These are phyloP conservation scores for Monosporozyma aquatica DNA, from an alignment of 805 yeast genomes.

Conservation along the genomic window DNA sequence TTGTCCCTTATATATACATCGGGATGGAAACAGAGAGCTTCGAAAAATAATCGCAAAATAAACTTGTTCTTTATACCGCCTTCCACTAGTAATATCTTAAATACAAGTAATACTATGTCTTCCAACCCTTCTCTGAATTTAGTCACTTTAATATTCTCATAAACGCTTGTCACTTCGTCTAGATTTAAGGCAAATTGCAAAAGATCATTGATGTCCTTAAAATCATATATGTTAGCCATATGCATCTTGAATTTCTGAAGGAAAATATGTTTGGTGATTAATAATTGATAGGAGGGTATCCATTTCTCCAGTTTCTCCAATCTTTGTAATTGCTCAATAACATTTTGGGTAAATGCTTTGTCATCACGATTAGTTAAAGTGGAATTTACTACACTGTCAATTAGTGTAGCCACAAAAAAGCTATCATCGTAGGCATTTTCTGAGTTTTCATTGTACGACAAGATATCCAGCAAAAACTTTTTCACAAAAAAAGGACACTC, in stretches of 20 bases:
- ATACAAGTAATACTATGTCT: slow-evolving; percentile 57
- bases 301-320: slow-evolving; percentile 74
- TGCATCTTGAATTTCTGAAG: slow-evolving; percentile 57
- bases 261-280: slow-evolving; percentile 41
- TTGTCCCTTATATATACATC: slow-evolving; percentile 44
- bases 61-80: slow-evolving; percentile 69
- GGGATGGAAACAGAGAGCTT: slow-evolving; percentile 45
- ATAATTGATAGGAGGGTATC: slow-evolving; percentile 59
- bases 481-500: slow-evolving; percentile 52
- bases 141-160: slow-evolving; percentile 3
- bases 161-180: neutral
- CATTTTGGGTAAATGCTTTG: slow-evolving; percentile 36
- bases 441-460: slow-evolving; percentile 79
- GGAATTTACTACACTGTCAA: slow-evolving; percentile 43
- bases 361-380: slow-evolving; percentile 30
- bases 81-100: slow-evolving; percentile 55
- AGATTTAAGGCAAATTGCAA: slow-evolving; percentile 41
- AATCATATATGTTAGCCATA: slow-evolving; percentile 41
- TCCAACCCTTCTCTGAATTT: slow-evolving; percentile 26
- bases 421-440: slow-evolving; percentile 70
- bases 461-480: slow-evolving; percentile 54
- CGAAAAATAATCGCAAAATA: slow-evolving; percentile 54
- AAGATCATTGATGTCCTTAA: slow-evolving; percentile 42
- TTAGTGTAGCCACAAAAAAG: slow-evolving; percentile 50
- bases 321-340: slow-evolving; percentile 61